Percentiles rank a stretch among this genome's conserved stretches.
phyloP scores from a whole-genome alignment of 2,329 filamentous ascomycete genomes.

The Sporothrix curviconia region DNA sequence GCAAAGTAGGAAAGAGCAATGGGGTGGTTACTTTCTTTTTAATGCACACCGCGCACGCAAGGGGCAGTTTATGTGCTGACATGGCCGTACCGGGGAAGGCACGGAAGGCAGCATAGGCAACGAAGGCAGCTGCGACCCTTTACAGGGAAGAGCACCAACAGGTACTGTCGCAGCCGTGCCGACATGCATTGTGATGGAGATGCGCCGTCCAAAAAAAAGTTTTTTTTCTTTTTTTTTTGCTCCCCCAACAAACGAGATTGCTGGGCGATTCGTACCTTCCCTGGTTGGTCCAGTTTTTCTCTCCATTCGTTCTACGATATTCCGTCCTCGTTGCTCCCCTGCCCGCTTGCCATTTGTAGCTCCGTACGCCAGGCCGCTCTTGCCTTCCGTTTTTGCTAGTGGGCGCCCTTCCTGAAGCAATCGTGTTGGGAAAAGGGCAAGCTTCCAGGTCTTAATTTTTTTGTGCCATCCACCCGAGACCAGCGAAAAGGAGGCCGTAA shows the following conservation, averaged over 20 bases:
- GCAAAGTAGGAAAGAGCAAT: constrained; percentile 6
- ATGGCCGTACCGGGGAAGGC: background rate
- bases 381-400: constrained; percentile 4
- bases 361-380: background rate
- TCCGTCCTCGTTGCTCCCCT: constrained; percentile 7
- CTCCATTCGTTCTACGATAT: background rate
- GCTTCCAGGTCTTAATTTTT: constrained; percentile 4
- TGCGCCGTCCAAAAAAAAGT: background rate
- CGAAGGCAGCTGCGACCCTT: background rate
- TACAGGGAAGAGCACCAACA: background rate
- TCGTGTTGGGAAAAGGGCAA: constrained; percentile 19
- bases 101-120: background rate
- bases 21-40: constrained; percentile 5
- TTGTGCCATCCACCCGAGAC: constrained; percentile 16
- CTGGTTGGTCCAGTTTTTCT: constrained; percentile 15
- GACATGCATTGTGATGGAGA: background rate
- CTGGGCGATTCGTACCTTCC: constrained; percentile 15
- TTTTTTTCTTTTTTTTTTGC: constrained; percentile 2
- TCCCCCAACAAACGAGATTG: constrained; percentile 21
- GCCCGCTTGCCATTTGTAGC: constrained; percentile 2
- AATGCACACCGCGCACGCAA: background rate
- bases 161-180: constrained; percentile 7
- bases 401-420: background rate
- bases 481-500: background rate
- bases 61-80: constrained; percentile 15